Conservation (phyloP, 2,329 filamentous ascomycete species). For the Xylaria sp. region DNA sequence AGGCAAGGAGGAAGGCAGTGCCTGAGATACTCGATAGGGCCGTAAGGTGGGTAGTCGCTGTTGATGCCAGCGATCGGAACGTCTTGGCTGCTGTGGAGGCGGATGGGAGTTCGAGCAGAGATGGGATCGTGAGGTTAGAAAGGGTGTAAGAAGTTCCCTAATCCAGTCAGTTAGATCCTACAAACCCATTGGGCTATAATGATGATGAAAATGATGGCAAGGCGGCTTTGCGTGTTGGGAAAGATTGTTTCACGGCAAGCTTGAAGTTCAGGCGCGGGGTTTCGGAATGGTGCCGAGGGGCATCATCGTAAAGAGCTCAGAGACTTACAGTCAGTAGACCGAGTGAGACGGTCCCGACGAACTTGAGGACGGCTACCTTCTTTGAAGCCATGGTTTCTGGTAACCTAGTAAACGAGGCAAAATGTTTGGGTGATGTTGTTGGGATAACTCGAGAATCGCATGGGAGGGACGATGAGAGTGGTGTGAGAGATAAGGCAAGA, state of each 20-base stretch:
- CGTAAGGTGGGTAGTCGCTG: slow-evolving; percentile 73
- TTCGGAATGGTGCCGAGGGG: slow-evolving; percentile 38
- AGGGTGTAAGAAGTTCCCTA: slow-evolving; percentile 92
- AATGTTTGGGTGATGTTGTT: slow-evolving; percentile 1
- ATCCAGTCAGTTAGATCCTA: slow-evolving; percentile 27
- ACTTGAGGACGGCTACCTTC: slow-evolving; percentile 84
- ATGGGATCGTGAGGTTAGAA: slow-evolving; percentile 79
- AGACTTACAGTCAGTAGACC: slow-evolving; percentile 83
- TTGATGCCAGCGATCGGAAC: slow-evolving; percentile 73
- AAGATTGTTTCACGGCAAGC: neutral
- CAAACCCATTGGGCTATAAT: neutral
- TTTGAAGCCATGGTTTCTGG: slow-evolving; percentile 69
- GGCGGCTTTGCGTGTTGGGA: slow-evolving; percentile 3
- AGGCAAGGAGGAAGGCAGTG: slow-evolving; percentile 80
- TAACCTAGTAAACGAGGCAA: slow-evolving; percentile 23
- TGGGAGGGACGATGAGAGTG: slow-evolving; percentile 16
- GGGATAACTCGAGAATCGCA: neutral
- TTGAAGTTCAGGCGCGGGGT: slow-evolving; percentile 42
- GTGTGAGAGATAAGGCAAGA: slow-evolving; percentile 24
- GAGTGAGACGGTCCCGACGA: slow-evolving; percentile 89
- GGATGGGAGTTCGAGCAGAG: slow-evolving; percentile 82
- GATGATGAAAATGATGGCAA: neutral
- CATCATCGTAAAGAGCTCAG: slow-evolving; percentile 25
- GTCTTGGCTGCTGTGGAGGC: slow-evolving; percentile 76
- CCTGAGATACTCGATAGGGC: slow-evolving; percentile 75